Percentiles rank a stretch among this genome's conserved stretches.
Evolutionary conservation across 169 alveolate species (phyloP).

Genomic region (Plasmodium malariae): DNA sequence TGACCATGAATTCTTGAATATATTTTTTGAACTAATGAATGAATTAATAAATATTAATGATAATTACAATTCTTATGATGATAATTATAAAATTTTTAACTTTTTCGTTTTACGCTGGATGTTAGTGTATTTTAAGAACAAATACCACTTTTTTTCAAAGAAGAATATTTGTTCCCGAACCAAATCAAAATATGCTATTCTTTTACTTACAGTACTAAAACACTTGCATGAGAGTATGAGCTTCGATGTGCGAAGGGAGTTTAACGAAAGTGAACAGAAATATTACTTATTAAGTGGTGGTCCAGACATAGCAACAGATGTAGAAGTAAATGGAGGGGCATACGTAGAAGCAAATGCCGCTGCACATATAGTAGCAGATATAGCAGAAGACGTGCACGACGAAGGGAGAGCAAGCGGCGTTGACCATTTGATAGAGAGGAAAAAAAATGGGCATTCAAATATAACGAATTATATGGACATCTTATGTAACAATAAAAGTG

Average conservation of each 20-base stretch:
- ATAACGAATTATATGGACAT: too few species aligned
- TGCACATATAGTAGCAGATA: background rate
- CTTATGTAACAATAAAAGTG: background rate
- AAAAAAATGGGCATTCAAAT: background rate
- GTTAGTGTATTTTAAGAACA: constrained; percentile 53
- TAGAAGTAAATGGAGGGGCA: background rate
- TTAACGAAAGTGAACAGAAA: background rate
- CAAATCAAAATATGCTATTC: constrained; percentile 34
- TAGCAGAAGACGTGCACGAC: background rate
- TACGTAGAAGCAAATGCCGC: background rate
- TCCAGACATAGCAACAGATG: background rate
- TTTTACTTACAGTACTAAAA: constrained; percentile 30
- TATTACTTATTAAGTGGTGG: too few species aligned
- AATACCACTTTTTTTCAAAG: constrained; percentile 35
- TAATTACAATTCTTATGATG: constrained; percentile 71
- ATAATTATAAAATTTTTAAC: constrained; percentile 20
- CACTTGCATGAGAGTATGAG: constrained; percentile 38
- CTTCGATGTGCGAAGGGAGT: background rate
- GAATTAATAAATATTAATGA: constrained; percentile 19
- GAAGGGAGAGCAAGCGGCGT: background rate
- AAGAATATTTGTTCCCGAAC: constrained; percentile 9
- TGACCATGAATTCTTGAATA: constrained; percentile 29
- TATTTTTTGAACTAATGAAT: constrained; percentile 56
- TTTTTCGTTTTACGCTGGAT: constrained; percentile 73
- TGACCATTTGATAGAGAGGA: background rate